Conservation (phyloP, 2,329 filamentous ascomycete genomes). For the Fusarium lateritium region DNA sequence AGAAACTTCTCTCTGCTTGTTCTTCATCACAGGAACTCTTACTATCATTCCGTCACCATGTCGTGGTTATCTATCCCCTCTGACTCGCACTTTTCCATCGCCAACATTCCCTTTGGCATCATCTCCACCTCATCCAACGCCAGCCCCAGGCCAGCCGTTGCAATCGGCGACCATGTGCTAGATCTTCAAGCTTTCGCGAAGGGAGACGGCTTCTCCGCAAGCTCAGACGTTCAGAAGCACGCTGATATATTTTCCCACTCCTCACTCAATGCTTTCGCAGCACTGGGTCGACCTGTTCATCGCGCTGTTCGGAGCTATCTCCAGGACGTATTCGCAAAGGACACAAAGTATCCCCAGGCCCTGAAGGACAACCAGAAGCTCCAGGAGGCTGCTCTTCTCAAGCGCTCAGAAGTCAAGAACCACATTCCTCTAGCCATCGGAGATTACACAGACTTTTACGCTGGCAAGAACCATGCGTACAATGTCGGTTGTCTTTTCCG, state of each 20-base stretch:
- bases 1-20: background rate
- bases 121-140: slow-evolving; percentile 74
- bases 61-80: slow-evolving; percentile 54
- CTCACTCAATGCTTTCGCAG: slow-evolving; percentile 54
- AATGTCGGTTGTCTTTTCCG: slow-evolving; percentile 79
- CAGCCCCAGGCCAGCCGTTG: slow-evolving; percentile 75
- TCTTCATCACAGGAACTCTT: background rate
- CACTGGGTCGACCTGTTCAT: slow-evolving; percentile 77
- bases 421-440: slow-evolving; percentile 84
- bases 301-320: slow-evolving; percentile 80
- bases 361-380: slow-evolving; percentile 57
- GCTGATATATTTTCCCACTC: slow-evolving; percentile 47
- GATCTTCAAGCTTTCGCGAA: slow-evolving; percentile 75
- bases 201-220: slow-evolving; percentile 57
- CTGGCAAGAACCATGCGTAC: slow-evolving; percentile 83
- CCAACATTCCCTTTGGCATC: slow-evolving; percentile 88
- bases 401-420: slow-evolving; percentile 66
- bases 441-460: slow-evolving; percentile 90
- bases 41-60: slow-evolving; percentile 20
- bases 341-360: slow-evolving; percentile 60
- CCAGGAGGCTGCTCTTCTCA: slow-evolving; percentile 49
- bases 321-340: slow-evolving; percentile 69
- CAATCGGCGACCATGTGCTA: slow-evolving; percentile 80
- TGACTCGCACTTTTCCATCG: slow-evolving; percentile 64
- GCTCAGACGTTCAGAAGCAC: slow-evolving; percentile 47